Evolutionary conservation across 208 protist species (phyloP).

Genomic region (Histomonas meleagridis): DNA sequence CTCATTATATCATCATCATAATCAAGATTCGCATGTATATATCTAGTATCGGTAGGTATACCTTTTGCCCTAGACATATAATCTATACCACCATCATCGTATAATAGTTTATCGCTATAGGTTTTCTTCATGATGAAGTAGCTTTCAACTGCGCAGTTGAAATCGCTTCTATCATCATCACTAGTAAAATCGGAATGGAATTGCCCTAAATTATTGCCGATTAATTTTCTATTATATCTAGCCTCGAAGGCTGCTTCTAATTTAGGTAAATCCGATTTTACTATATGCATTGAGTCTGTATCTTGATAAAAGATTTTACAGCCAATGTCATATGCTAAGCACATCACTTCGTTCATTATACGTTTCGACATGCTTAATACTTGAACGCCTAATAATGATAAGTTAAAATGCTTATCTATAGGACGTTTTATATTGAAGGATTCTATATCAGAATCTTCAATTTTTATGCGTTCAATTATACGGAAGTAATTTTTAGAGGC

Average conservation of each 20-base stretch:
- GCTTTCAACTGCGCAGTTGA: not conserved
- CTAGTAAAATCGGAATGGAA: not conserved
- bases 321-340: not conserved
- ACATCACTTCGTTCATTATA: constrained; percentile 8
- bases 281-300: not conserved
- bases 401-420: not conserved
- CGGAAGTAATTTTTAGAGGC: not conserved
- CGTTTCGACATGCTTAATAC: not conserved
- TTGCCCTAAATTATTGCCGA: not conserved
- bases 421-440: not conserved
- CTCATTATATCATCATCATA: not conserved
- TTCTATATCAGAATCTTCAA: not conserved
- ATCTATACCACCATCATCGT: not conserved
- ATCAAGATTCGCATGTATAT: not conserved
- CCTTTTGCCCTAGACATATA: not conserved
- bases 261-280: not conserved
- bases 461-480: not conserved
- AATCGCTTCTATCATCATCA: not conserved
- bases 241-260: not conserved
- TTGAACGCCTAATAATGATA: constrained; percentile 11
- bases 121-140: not conserved
- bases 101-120: not conserved
- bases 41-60: too few species aligned
- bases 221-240: not conserved
- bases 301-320: constrained; percentile 9